A percentile compares a stretch with the other conserved stretches of the same genome.
Evolutionary conservation across 2,329 filamentous ascomycete genomes (phyloP).

Genomic region (Stylonectria norvegica): DNA sequence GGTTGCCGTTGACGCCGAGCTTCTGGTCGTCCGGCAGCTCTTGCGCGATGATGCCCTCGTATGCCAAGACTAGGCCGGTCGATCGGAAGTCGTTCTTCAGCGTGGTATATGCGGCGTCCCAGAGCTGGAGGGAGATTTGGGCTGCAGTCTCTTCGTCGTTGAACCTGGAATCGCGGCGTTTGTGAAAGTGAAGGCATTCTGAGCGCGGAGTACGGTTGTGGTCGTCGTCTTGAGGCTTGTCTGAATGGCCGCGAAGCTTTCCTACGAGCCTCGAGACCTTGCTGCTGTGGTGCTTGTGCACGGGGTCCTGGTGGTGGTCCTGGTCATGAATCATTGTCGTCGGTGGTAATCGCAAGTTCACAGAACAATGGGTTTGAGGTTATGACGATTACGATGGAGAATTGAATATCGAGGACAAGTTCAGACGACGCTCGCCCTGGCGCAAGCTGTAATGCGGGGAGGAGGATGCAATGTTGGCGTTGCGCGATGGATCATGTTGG

Average conservation of each 20-base stretch:
- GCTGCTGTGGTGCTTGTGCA: slow-evolving; percentile 13
- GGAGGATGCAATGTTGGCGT: too few relatives aligned
- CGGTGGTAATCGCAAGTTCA: too few relatives aligned
- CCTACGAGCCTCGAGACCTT: slow-evolving; percentile 23
- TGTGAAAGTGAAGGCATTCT: slow-evolving; percentile 10
- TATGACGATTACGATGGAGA: too few relatives aligned
- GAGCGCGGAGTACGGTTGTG: too few relatives aligned
- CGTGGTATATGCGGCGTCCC: slow-evolving; percentile 34
- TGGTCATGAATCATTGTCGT: neutral
- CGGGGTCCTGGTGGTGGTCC: slow-evolving; percentile 15
- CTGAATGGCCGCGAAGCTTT: slow-evolving; percentile 21
- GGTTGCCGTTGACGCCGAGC: slow-evolving; percentile 25
- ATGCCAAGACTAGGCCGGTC: slow-evolving; percentile 32
- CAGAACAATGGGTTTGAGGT: too few relatives aligned
- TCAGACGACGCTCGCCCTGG: too few relatives aligned
- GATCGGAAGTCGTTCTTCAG: slow-evolving; percentile 30
- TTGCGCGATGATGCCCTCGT: slow-evolving; percentile 36
- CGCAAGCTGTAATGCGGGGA: too few relatives aligned
- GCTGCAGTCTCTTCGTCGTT: slow-evolving; percentile 15
- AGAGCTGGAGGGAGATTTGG: slow-evolving; percentile 27
- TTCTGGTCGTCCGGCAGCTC: slow-evolving; percentile 33
- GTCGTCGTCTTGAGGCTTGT: slow-evolving; percentile 6
- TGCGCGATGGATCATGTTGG: too few relatives aligned
- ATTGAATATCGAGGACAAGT: too few relatives aligned
- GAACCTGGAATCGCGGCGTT: slow-evolving; percentile 10